phyloP scores from a whole-genome alignment of 106 monocot genomes.

The Acorus gramineus region DNA sequence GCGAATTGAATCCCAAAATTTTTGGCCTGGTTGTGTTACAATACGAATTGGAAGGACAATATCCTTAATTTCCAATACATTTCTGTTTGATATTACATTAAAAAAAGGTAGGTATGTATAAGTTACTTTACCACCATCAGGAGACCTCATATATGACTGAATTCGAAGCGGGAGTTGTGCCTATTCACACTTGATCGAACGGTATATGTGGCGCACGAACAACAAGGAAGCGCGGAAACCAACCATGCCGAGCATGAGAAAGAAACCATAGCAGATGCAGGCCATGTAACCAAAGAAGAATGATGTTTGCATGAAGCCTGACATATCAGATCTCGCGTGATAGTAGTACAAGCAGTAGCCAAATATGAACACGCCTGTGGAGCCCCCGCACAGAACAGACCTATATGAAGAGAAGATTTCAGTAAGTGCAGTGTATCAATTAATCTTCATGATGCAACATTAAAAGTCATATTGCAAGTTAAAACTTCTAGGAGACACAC shows the following conservation, averaged over 20 bases:
- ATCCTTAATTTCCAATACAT: too few species aligned
- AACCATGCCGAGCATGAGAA: conserved; percentile 46
- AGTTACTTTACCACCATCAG: too few species aligned
- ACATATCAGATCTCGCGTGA: conserved; percentile 41
- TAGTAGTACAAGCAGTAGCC: conserved; percentile 50
- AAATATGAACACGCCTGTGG: conserved; percentile 38
- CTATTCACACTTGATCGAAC: conserved; percentile 46
- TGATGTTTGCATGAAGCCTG: conserved; percentile 17
- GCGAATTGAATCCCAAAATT: too few species aligned
- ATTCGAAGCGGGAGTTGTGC: not conserved
- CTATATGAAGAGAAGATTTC: conserved; percentile 3
- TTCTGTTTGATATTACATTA: too few species aligned
- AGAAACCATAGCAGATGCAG: conserved; percentile 40
- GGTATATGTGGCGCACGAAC: conserved; percentile 31
- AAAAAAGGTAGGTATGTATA: too few species aligned
- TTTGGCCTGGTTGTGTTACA: too few species aligned
- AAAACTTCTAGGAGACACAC: too few species aligned
- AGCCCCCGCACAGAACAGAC: conserved; percentile 40
- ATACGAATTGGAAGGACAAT: too few species aligned
- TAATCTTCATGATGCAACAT: too few species aligned
- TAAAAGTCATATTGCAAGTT: too few species aligned
- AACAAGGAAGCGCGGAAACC: conserved; percentile 40
- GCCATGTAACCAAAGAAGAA: conserved; percentile 47
- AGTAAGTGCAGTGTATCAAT: too few species aligned
- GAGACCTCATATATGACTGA: too few species aligned